phyloP scores from a whole-genome alignment of 208 protist genomes.

The Trypanosoma cruzi region DNA sequence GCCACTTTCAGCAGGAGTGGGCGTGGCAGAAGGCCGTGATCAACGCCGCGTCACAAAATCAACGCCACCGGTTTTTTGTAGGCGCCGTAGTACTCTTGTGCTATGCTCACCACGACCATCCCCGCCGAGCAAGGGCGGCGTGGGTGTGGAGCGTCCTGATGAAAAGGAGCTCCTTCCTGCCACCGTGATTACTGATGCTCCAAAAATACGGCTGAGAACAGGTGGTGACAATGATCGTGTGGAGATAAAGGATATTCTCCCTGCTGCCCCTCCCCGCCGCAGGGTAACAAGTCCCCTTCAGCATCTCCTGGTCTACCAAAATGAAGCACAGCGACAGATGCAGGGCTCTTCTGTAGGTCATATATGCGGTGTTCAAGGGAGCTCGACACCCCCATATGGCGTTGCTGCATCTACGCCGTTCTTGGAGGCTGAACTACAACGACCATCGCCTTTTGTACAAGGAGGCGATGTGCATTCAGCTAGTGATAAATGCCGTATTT shows the following conservation, averaged over 20 bases:
- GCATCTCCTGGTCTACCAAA: slow-evolving; percentile 21
- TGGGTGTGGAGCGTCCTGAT: not conserved
- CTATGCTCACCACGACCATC: slow-evolving; percentile 2
- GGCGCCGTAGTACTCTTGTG: not conserved
- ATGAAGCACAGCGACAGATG: not conserved
- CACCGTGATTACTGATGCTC: no score
- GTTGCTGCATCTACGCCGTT: not conserved
- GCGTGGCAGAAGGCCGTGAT: not conserved
- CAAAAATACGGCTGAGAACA: not conserved
- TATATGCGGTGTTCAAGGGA: not conserved
- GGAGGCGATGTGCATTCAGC: not conserved
- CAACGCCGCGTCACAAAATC: not conserved
- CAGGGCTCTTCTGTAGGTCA: not conserved
- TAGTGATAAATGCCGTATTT: not conserved
- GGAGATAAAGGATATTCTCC: not conserved
- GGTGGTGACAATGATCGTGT: not conserved
- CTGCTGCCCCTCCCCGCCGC: slow-evolving; percentile 6
- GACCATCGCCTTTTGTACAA: not conserved
- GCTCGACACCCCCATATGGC: not conserved
- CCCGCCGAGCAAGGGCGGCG: not conserved
- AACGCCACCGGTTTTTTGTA: not conserved
- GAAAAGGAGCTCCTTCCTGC: not conserved
- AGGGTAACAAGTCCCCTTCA: slow-evolving; percentile 16
- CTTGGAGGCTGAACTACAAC: not conserved
- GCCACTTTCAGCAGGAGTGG: not conserved